Evolutionary conservation across 2,329 filamentous ascomycete species (phyloP), one percentile per base, ranked within the genome.

Genomic region (Neonectria coccinea): DNA sequence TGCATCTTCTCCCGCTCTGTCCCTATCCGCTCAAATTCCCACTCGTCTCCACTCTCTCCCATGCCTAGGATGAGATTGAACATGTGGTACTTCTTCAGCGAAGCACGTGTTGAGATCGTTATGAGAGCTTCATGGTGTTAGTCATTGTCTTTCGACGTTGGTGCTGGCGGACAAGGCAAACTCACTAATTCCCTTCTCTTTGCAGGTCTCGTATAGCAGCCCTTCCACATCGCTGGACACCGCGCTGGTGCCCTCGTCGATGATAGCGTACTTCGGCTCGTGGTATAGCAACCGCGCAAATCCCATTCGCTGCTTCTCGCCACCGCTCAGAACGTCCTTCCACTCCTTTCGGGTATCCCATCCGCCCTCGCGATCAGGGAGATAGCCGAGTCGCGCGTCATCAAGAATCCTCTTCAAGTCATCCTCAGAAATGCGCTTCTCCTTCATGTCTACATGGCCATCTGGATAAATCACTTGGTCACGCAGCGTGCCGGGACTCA

Each of bases 381-480:
- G 86, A 78, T 99, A 98, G 4, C 94, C 95, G 0, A 99, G 85
- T 61, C 89, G 89, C 0, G 94, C 94, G 56, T 92, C 91, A 61
- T 97, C 92, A 4, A 99, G 86, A 3, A 97, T 88, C 27, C 84
- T 84, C 75, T 91, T 88, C 20, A 99, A 85, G 69, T 97, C 92
- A 33, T 88, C 84, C 76, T 99, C 96, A 3, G 87, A 88, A 72
- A 91, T 90, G 16, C 91, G 89, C 66, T 91, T 90, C 64, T 92
- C 90, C 31, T 89, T 90, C 96, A 99, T 98, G 74, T 99, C 96
- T 45, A 94, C 83, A 76, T 97, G 95, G 7, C 93, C 95, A 73
- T 99, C 94, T 0, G 96, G 96, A 73, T 99, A 99, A 76, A 98
- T 97, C 74, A 99, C 93, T 81, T 99, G 97, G 74, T 99, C 97